Base-by-base conservation (phyloP, 2,329 filamentous ascomycete species). In the Microcyclospora tardicrescens region DNA sequence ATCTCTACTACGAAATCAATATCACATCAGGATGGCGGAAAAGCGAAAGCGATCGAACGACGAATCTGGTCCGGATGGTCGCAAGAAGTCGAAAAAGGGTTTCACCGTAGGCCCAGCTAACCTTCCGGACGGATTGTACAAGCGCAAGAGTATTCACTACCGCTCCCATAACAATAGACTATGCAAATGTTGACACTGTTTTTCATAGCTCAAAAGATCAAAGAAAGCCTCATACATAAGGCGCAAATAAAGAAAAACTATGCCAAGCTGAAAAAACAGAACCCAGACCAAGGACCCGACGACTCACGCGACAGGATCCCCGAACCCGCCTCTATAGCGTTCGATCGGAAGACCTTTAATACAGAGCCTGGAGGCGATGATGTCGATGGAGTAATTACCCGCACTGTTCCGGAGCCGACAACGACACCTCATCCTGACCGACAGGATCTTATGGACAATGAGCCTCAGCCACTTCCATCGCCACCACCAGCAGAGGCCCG, bases 171-270 rank as follows among this genome's bases (percentile, higher is more conserved):
- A n/a, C 27, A 3, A 14, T 31, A 19, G 19, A 5, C 19, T 5
- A 4, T 16, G 33, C 36, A 10, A 15, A 4, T 28, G 24, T 36
- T 45, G 30, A 49, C 34, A 15, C 5, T 31, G 5, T 36, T 15
- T n/a, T 10, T 32, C 14, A 19, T 34, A 89, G 84, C 83, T 41
- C 77, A 84, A 61, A 89, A 89, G 62, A 91, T 94, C 56, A 96
- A 96, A 63, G 73, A 81, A 48, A 76, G 83, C 48, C 67, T 94
- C 40, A 95, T 96, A 53, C 77, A 86, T 61, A 93, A 91, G 60
- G 86, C 87, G 43, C 94, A 95, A 62, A 71, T 94, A 45, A 91
- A 89, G 64, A 93, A 94, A 62, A 75, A 82, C 32, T 95, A 94
- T 58, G 82, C 81, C 46, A 95, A 94, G 62, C 68, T 94, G 47